A percentile compares a stretch with the other conserved stretches of the same genome.
These are phyloP conservation scores for Euphorbia tirucalli DNA, from an alignment of 345 rosid genomes.

Conservation along the genomic window DNA sequence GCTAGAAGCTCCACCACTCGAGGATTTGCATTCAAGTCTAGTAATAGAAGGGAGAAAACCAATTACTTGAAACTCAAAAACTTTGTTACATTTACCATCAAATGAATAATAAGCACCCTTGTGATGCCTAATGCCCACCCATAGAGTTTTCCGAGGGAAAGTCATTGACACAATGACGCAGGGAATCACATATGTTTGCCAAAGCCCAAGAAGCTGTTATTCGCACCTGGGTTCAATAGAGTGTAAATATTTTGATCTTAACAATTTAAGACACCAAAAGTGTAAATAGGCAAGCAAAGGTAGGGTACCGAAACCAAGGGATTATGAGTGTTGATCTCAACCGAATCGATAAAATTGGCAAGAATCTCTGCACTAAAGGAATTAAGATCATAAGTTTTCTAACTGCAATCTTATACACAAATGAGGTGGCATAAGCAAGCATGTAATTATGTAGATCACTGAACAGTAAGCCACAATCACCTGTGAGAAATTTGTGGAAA, in stretches of 20 bases:
- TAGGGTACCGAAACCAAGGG: conserved; percentile 63
- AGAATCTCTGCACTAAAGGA: conserved; percentile 71
- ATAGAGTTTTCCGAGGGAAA: conserved; percentile 33
- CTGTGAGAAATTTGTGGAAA: conserved; percentile 65
- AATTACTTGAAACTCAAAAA: conserved; percentile 16
- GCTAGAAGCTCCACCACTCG: conserved; percentile 38
- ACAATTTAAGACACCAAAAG: conserved; percentile 14
- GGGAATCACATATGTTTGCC: conserved; percentile 86
- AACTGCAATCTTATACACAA: conserved; percentile 16
- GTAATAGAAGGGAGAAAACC: conserved; percentile 12
- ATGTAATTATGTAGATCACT: conserved; percentile 5
- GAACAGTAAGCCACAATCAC: conserved; percentile 37
- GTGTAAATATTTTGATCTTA: conserved; percentile 17
- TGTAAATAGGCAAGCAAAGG: conserved; percentile 13
- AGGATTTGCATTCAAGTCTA: conserved; percentile 41
- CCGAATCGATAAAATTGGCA: conserved; percentile 65
- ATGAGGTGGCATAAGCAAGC: conserved; percentile 11
- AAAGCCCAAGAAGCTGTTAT: conserved; percentile 92
- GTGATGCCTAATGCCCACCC: conserved; percentile 31
- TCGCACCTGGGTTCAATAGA: conserved; percentile 59
- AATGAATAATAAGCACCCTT: conserved; percentile 3
- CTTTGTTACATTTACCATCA: neutral
- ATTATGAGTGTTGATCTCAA: conserved; percentile 68
- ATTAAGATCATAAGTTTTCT: conserved; percentile 37
- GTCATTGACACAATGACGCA: conserved; percentile 52